Evolutionary conservation across 148 eudicot species (phyloP).

Genomic region (Rhododendron molle): DNA sequence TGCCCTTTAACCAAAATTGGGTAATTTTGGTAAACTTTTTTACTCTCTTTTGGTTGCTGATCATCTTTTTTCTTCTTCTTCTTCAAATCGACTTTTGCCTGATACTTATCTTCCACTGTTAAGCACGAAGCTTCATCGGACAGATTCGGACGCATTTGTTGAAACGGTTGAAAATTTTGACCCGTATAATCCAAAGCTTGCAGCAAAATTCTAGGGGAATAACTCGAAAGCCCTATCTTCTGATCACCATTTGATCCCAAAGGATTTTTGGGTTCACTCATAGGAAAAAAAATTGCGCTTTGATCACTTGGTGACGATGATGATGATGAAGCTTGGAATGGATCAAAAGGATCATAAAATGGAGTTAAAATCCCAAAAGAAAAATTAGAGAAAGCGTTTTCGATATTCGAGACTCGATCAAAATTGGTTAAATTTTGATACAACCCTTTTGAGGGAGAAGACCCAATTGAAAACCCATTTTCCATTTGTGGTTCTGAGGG

Average conservation of each 20-base stretch:
- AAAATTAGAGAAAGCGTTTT: not conserved
- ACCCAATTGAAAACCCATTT: not conserved
- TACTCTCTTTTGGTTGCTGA: not conserved
- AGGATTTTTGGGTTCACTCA: not conserved
- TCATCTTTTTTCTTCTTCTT: not conserved
- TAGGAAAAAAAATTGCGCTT: not conserved
- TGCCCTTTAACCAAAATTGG: slow-evolving; percentile 4
- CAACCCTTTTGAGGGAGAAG: not conserved
- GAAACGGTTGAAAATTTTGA: not conserved
- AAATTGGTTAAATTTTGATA: not conserved
- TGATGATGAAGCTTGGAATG: not conserved
- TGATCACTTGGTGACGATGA: not conserved
- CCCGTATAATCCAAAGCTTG: not conserved
- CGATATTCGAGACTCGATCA: not conserved
- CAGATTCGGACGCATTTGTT: not conserved
- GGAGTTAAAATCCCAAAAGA: not conserved
- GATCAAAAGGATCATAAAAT: slow-evolving; percentile 1
- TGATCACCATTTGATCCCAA: not conserved
- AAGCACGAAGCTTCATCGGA: not conserved
- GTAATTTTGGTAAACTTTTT: not conserved
- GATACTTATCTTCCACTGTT: not conserved
- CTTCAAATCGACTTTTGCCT: not conserved
- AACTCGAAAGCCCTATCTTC: not conserved
- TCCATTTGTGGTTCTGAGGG: not conserved
- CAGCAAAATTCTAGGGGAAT: not conserved